These are phyloP conservation scores for Filosporella fistucella DNA, from an alignment of 495 filamentous ascomycete species.

Conservation along the genomic window DNA sequence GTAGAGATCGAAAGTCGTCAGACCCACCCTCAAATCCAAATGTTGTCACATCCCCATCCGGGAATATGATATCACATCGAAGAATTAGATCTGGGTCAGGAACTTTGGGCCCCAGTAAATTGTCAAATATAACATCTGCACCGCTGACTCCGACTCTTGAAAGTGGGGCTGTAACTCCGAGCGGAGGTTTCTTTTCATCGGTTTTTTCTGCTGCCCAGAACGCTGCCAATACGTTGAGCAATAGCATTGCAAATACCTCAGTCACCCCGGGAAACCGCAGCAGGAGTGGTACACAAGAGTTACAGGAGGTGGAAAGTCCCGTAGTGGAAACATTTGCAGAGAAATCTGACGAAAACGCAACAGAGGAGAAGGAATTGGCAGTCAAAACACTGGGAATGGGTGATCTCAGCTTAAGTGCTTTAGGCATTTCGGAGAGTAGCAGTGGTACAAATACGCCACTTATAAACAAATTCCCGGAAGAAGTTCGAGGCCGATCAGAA, in stretches of 20 bases:
- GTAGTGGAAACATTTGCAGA: conserved; percentile 42
- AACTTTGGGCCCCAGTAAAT: conserved; percentile 74
- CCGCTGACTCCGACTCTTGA: conserved; percentile 69
- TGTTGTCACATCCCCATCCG: conserved; percentile 38
- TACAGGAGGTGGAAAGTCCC: conserved; percentile 32
- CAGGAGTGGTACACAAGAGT: conserved; percentile 31
- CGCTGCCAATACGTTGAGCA: conserved; percentile 82
- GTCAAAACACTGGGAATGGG: conserved; percentile 88
- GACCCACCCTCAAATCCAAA: conserved; percentile 28
- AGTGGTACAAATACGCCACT: conserved; percentile 37
- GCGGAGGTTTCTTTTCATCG: conserved; percentile 80
- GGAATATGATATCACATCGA: conserved; percentile 72
- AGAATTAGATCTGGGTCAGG: conserved; percentile 63
- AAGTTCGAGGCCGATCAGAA: conserved; percentile 15
- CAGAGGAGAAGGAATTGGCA: conserved; percentile 62
- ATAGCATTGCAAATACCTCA: conserved; percentile 63
- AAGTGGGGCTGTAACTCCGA: conserved; percentile 35
- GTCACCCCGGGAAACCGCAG: conserved; percentile 34
- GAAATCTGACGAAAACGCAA: conserved; percentile 29
- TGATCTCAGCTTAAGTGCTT: conserved; percentile 78
- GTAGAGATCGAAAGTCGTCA: conserved; percentile 19
- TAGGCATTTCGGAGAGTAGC: conserved; percentile 60
- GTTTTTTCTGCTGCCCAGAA: conserved; percentile 93
- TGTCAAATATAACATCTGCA: conserved; percentile 74
- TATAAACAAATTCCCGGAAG: conserved; percentile 33